Evolutionary conservation across 2,329 filamentous ascomycete genomes (phyloP), one percentile per base, ranked within the genome.

Genomic region (Ceratocystis colombiana): DNA sequence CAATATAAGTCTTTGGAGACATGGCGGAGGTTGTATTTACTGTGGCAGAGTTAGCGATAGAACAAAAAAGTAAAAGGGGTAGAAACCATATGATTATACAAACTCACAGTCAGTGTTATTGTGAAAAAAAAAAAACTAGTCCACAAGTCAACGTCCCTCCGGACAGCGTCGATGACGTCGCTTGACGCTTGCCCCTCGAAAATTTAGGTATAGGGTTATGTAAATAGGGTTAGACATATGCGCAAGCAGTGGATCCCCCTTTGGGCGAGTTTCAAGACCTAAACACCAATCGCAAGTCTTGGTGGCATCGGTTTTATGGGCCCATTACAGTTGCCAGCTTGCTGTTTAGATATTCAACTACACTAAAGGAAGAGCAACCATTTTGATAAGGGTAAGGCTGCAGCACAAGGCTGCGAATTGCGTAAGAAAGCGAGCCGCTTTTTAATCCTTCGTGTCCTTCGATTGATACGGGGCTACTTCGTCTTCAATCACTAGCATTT

Each of bases 1-100:
- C 92, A 72, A 97, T 89, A 77, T 94, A 96, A 55, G 86, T 92
- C 76, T 80, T 67, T 62, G 67, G 61, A 33, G 64, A 28, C 20
- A 37, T 64, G 25, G 17, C 22, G 37, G 59, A 37, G 28, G 33
- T 25, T 15, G 5, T 44, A 7, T 61, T 30, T 5, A 7, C 5
- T 65, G 28, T 53, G 28, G 22, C 20, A 45, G 7, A 50, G 10
- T 28, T 67, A n/a, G 17, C 4, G 6, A 41, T 41, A 41, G 37
- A 12, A 20, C 20, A 20, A 20, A 10, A 37, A 41, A 41, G 8
- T 3, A 41, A 41, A 41, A 12, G 33, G 37, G 10, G 37, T 1
- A 41, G 10, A 41, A 12, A 3, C 3, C 10, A 41, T 12, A 4
- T 41, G 37, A 41, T 41, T 12, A 41, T 41, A 4, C 10, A 41